These are phyloP conservation scores for Stephania yunnanensis DNA, from an alignment of 164 flowering plant species.

Conservation along the genomic window DNA sequence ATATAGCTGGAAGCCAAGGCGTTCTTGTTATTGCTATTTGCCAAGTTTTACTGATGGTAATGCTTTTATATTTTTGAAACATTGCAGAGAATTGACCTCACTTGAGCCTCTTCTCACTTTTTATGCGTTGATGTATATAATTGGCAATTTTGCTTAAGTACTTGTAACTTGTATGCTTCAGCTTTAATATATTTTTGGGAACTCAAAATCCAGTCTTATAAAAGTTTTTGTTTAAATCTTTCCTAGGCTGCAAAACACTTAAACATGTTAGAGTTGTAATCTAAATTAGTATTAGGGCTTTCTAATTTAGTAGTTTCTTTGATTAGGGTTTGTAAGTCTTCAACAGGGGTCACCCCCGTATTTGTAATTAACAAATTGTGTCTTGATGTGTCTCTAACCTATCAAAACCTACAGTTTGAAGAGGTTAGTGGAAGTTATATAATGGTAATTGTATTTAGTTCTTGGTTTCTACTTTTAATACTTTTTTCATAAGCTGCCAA, in stretches of 20 bases:
- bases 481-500: not conserved
- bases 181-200: not conserved
- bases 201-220: not conserved
- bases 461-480: not conserved
- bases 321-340: too few species aligned
- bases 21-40: constrained; percentile 86
- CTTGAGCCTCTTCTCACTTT: not conserved
- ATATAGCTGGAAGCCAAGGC: constrained; percentile 96
- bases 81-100: not conserved
- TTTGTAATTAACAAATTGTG: too few species aligned
- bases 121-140: not conserved
- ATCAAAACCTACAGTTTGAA: not conserved
- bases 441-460: not conserved
- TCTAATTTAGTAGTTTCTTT: too few species aligned
- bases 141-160: not conserved
- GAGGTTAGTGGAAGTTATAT: not conserved
- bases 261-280: not conserved
- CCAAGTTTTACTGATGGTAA: constrained; percentile 93
- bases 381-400: too few species aligned
- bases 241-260: not conserved
- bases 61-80: not conserved
- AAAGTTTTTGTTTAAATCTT: not conserved
- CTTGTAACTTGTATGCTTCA: not conserved
- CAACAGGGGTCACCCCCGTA: too few species aligned
- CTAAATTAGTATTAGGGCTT: too few species aligned